A percentile compares a stretch with the other conserved stretches of the same genome.
These are phyloP conservation scores for Blumeriella jaapii DNA, from an alignment of 2,329 filamentous ascomycete species.

Conservation along the genomic window DNA sequence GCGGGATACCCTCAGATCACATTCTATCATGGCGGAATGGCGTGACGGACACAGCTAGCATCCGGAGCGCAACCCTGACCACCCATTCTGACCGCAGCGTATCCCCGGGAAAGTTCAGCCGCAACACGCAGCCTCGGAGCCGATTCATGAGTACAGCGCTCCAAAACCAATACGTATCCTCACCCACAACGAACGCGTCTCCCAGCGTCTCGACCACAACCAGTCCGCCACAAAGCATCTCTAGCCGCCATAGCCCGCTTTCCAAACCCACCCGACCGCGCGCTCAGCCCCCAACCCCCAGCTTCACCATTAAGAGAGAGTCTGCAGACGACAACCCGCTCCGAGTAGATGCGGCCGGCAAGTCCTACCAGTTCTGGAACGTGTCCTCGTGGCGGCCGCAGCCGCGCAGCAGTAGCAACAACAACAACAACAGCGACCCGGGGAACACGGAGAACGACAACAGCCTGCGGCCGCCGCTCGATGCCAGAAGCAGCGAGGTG, in stretches of 20 bases:
- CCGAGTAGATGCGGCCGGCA: conserved; percentile 30
- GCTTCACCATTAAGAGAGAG: conserved; percentile 39
- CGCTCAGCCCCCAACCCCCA: conserved; percentile 42
- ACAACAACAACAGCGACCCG: conserved; percentile 14
- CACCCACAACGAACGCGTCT: conserved; percentile 12
- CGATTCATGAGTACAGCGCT: conserved; percentile 22
- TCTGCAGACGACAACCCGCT: conserved; percentile 31
- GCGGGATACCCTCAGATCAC: conserved; percentile 44
- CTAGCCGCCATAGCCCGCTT: conserved; percentile 12
- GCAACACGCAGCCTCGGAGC: conserved; percentile 15
- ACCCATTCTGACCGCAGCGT: conserved; percentile 42
- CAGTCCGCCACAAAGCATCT: conserved; percentile 20
- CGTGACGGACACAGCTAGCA: conserved; percentile 35
- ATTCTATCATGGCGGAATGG: conserved; percentile 83
- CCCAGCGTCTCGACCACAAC: conserved; percentile 22
- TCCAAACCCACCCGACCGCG: conserved; percentile 8
- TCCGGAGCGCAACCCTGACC: conserved; percentile 30
- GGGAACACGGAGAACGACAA: no score
- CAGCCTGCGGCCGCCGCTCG: conserved; percentile 10
- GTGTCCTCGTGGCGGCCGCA: conserved; percentile 37
- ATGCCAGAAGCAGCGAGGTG: conserved; percentile 23
- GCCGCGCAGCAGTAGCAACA: conserved; percentile 13
- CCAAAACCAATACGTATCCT: conserved; percentile 20
- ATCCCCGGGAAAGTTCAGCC: conserved; percentile 36
- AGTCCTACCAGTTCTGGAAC: conserved; percentile 45